Conservation (phyloP, 1,284 basidiomycete species). For the Neonothopanus nambi region DNA sequence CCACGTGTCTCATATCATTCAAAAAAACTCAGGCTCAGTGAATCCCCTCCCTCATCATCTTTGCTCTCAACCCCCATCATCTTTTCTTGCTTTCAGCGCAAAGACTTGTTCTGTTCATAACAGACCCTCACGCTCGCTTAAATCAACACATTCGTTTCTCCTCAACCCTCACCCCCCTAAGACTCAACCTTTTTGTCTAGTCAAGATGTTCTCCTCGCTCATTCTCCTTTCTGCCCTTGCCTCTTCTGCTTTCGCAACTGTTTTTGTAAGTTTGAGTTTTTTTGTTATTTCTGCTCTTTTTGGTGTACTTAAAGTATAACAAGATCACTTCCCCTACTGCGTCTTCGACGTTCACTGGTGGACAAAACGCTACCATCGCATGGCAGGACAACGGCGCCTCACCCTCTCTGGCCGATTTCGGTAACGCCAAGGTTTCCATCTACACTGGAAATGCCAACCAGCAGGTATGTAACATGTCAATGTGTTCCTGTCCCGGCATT, state of each 20-base stretch:
- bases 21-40: too few species aligned
- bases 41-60: too few species aligned
- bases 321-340: constrained; percentile 65
- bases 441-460: constrained; percentile 63
- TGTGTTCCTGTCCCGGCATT: not conserved
- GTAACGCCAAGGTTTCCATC: constrained; percentile 62
- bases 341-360: constrained; percentile 54
- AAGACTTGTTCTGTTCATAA: not conserved
- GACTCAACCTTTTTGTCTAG: not conserved
- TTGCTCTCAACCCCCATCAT: too few species aligned
- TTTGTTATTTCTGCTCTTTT: not conserved
- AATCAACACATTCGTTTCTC: not conserved
- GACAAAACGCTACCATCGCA: constrained; percentile 54
- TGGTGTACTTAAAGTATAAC: not conserved
- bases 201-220: constrained; percentile 22
- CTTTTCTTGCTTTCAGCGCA: too few species aligned
- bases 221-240: constrained; percentile 52
- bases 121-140: not conserved
- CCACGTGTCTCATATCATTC: too few species aligned
- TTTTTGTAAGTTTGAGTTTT: constrained; percentile 50
- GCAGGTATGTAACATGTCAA: constrained; percentile 47
- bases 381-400: constrained; percentile 69
- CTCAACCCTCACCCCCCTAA: not conserved
- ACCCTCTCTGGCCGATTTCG: constrained; percentile 61
- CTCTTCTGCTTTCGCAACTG: constrained; percentile 53